Conservation (phyloP, 208 protist genomes). For the Leishmania braziliensis region DNA sequence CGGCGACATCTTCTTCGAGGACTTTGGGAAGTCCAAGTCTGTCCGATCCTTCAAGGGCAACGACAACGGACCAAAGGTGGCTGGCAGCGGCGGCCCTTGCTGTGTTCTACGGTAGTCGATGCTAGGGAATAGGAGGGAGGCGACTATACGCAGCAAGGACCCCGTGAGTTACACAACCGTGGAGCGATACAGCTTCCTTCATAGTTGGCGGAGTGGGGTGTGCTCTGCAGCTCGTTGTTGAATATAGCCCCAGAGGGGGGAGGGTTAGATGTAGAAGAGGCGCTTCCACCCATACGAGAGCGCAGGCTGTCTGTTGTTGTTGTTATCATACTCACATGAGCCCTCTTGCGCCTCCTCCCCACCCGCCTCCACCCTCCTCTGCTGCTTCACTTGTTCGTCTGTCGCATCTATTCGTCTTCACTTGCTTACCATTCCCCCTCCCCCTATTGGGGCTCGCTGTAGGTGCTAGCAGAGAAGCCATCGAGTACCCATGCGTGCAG, state of each 20-base stretch:
- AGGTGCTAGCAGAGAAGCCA: background rate
- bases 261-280: background rate
- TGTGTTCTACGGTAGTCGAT: constrained; percentile 17
- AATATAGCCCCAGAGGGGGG: background rate
- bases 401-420: background rate
- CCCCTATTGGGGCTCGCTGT: background rate
- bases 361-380: background rate
- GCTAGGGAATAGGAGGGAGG: no score
- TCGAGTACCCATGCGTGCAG: background rate
- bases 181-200: background rate
- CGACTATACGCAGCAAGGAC: background rate
- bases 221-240: background rate
- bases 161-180: background rate
- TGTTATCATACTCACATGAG: background rate
- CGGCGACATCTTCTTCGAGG: constrained; percentile 68
- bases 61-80: constrained; percentile 19
- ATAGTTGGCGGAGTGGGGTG: background rate
- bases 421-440: background rate
- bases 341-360: background rate
- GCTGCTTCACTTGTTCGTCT: background rate
- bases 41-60: constrained; percentile 7
- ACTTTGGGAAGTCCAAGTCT: constrained; percentile 55
- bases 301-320: background rate
- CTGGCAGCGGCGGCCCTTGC: constrained; percentile 7
- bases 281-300: background rate